Conservation (phyloP, 2,329 filamentous ascomycete species). For the Verticillium tricorpus region DNA sequence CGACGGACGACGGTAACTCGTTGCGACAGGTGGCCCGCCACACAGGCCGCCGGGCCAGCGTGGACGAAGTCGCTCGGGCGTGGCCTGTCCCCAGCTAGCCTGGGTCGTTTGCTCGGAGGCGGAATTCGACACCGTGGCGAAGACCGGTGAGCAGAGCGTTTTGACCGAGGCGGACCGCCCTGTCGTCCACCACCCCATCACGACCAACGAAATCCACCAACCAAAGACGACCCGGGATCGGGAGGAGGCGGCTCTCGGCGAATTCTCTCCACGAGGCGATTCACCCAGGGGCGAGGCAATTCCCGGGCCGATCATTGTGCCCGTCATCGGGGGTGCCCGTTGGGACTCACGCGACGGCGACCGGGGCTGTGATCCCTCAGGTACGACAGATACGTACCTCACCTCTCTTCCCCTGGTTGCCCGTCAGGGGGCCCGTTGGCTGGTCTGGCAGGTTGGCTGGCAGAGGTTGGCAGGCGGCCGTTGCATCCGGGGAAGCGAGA, state of each 20-base stretch:
- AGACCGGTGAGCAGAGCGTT: too few relatives aligned
- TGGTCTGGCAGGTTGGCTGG: neutral
- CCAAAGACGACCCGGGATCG: neutral
- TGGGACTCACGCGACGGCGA: neutral
- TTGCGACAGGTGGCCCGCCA: too few relatives aligned
- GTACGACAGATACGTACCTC: too few relatives aligned
- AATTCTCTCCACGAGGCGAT: neutral
- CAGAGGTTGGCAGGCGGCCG: neutral
- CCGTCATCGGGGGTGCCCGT: neutral
- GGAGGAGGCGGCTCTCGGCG: neutral
- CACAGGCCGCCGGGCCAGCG: neutral
- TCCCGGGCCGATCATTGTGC: neutral
- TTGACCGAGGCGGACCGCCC: neutral
- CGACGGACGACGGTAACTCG: neutral
- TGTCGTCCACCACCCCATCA: neutral
- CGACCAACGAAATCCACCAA: neutral
- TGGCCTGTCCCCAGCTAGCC: too few relatives aligned
- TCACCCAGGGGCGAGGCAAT: neutral
- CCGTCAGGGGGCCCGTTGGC: neutral
- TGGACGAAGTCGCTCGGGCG: neutral
- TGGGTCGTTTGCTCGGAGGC: too few relatives aligned
- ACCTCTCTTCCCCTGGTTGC: too few relatives aligned
- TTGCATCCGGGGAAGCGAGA: neutral
- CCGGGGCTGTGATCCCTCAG: neutral
- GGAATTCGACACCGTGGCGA: too few relatives aligned